phyloP scores from a whole-genome alignment of 768 basidiomycete species.

The Boletus huronensis region DNA sequence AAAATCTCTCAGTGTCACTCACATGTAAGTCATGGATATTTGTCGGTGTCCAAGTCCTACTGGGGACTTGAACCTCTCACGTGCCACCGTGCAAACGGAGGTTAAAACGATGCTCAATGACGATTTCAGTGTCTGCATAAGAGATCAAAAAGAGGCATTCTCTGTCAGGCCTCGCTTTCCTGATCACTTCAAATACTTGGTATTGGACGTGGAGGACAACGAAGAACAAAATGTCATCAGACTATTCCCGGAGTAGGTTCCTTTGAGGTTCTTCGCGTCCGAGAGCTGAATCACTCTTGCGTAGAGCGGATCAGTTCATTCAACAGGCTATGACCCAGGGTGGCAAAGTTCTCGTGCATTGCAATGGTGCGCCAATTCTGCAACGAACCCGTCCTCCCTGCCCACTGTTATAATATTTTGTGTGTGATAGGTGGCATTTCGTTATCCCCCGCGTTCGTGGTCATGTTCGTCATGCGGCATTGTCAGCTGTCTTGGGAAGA shows the following conservation, averaged over 20 bases:
- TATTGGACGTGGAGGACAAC: slow-evolving; percentile 84
- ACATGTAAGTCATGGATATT: slow-evolving; percentile 53
- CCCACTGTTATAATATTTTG: not conserved
- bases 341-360: slow-evolving; percentile 83
- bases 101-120: not conserved
- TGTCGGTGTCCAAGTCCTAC: not conserved
- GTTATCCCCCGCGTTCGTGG: slow-evolving; percentile 83
- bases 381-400: not conserved
- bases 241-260: slow-evolving; percentile 74
- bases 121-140: slow-evolving; percentile 70
- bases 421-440: slow-evolving; percentile 69
- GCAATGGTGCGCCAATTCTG: slow-evolving; percentile 59
- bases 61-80: not conserved
- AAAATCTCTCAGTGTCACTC: slow-evolving; percentile 63
- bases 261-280: not conserved
- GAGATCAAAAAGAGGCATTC: slow-evolving; percentile 86
- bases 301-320: slow-evolving; percentile 75
- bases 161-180: slow-evolving; percentile 85
- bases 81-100: not conserved
- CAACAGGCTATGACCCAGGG: slow-evolving; percentile 52
- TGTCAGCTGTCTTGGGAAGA: slow-evolving; percentile 83
- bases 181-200: slow-evolving; percentile 72
- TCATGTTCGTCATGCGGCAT: slow-evolving; percentile 92
- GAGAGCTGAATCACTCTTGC: not conserved
- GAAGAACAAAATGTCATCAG: slow-evolving; percentile 95